These are phyloP conservation scores for Zygotorulaspora florentina DNA, from an alignment of 805 yeast species.

Conservation along the genomic window DNA sequence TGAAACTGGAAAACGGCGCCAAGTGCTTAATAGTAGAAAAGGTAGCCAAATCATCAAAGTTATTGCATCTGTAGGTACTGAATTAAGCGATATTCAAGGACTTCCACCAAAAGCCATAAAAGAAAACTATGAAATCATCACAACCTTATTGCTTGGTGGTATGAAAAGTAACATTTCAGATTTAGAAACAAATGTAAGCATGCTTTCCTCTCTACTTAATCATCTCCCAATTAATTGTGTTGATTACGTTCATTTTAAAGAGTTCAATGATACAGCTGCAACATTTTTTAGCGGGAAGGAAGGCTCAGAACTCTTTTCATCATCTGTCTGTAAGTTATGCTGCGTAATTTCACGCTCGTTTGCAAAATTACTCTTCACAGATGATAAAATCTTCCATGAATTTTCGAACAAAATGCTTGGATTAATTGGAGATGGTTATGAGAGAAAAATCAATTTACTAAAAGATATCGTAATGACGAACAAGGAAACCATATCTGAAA, in stretches of 20 bases:
- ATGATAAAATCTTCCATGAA: slow-evolving; percentile 1
- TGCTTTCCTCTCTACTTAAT: slow-evolving; percentile 8
- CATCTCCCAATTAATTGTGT: slow-evolving; percentile 8
- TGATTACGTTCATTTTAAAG: slow-evolving; percentile 1
- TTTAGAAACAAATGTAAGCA: slow-evolving; percentile 2
- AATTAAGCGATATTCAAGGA: slow-evolving; percentile 17
- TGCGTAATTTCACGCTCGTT: slow-evolving; percentile 5
- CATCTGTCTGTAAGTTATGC: slow-evolving; percentile 2
- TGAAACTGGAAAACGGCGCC: slow-evolving; percentile 1
- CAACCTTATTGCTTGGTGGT: slow-evolving; percentile 7
- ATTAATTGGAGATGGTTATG: slow-evolving; percentile 1
- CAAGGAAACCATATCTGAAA: slow-evolving; percentile 13
- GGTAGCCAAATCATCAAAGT: slow-evolving; percentile 21
- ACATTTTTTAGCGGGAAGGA: slow-evolving; percentile 1
- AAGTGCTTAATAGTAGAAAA: neutral
- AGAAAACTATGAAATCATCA: slow-evolving; percentile 11
- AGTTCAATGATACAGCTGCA: slow-evolving; percentile 1
- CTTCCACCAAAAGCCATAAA: slow-evolving; percentile 10
- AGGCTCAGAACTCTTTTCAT: neutral
- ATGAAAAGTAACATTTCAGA: slow-evolving; percentile 7
- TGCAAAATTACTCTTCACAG: slow-evolving; percentile 3
- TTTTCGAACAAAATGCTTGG: slow-evolving; percentile 1
- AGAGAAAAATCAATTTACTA: slow-evolving; percentile 8
- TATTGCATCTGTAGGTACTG: slow-evolving; percentile 25
- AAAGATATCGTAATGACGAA: slow-evolving; percentile 14